Conservation (phyloP, 2,329 filamentous ascomycete species). For the Trichoderma breve region DNA sequence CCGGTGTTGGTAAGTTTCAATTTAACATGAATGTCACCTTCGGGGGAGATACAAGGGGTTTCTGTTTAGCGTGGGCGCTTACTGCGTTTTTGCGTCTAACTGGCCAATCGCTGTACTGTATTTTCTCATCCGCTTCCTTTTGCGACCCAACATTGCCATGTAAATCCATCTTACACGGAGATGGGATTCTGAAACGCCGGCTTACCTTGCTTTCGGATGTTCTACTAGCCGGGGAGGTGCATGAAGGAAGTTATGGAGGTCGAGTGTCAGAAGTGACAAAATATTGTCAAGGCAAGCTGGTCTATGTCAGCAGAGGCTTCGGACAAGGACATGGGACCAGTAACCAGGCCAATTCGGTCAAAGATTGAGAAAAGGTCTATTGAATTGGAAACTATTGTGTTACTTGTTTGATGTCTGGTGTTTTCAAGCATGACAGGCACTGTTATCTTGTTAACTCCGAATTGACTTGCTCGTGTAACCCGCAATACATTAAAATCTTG, state of each 20-base stretch:
- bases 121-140: not conserved
- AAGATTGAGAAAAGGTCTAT: not conserved
- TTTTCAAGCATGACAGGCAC: not conserved
- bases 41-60: not conserved
- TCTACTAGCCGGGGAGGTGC: not conserved
- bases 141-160: not conserved
- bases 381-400: not conserved
- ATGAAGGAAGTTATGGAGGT: not conserved
- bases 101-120: not conserved
- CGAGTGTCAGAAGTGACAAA: not conserved
- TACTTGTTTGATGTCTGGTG: not conserved
- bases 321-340: not conserved
- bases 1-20: not conserved
- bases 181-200: not conserved
- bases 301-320: not conserved
- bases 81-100: not conserved
- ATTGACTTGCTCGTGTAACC: not conserved
- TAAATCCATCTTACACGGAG: not conserved
- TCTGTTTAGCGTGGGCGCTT: not conserved
- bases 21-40: not conserved
- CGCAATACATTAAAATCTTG: not conserved
- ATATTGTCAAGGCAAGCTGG: not conserved
- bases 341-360: not conserved
- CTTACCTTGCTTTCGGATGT: not conserved
- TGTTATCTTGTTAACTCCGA: not conserved